Percentiles rank a stretch among this genome's conserved stretches.
These are phyloP conservation scores for Leishmania arabica DNA, from an alignment of 208 protist genomes.

Conservation along the genomic window DNA sequence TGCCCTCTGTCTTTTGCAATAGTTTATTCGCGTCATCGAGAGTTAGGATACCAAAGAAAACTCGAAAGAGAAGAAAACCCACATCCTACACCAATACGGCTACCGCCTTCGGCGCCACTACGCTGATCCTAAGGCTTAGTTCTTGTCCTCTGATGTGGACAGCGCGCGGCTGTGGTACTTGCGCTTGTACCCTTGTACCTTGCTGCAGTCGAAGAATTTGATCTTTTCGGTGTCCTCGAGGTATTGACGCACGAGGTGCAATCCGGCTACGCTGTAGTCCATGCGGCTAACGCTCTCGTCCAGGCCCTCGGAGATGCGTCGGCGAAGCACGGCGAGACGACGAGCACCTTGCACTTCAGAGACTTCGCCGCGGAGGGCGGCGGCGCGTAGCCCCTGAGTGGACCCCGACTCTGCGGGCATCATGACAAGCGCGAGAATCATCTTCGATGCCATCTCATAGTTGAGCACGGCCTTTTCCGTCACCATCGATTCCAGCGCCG, in stretches of 20 bases:
- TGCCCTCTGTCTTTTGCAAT: background rate
- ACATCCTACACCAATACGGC: background rate
- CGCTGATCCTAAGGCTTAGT: background rate
- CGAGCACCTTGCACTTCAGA: constrained; percentile 64
- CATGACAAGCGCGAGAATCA: constrained; percentile 73
- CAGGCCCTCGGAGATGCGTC: constrained; percentile 63
- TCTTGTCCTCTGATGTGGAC: constrained; percentile 10
- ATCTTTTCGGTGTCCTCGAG: constrained; percentile 70
- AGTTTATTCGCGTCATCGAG: background rate
- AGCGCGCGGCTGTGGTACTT: constrained; percentile 77
- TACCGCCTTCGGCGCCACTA: background rate
- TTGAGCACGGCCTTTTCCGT: constrained; percentile 67
- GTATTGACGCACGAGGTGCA: constrained; percentile 69
- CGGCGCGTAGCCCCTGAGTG: constrained; percentile 36
- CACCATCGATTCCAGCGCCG: constrained; percentile 68
- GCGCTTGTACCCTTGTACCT: constrained; percentile 83
- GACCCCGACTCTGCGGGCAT: constrained; percentile 28
- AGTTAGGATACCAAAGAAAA: background rate
- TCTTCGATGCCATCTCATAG: constrained; percentile 80
- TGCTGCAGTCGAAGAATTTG: constrained; percentile 82
- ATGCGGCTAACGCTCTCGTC: constrained; percentile 62
- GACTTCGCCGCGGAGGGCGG: constrained; percentile 64
- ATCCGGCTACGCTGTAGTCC: constrained; percentile 76
- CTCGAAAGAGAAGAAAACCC: background rate
- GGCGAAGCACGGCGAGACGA: constrained; percentile 58